These are phyloP conservation scores for Blepharisma undulans DNA, from an alignment of 169 alveolate genomes.

Conservation along the genomic window DNA sequence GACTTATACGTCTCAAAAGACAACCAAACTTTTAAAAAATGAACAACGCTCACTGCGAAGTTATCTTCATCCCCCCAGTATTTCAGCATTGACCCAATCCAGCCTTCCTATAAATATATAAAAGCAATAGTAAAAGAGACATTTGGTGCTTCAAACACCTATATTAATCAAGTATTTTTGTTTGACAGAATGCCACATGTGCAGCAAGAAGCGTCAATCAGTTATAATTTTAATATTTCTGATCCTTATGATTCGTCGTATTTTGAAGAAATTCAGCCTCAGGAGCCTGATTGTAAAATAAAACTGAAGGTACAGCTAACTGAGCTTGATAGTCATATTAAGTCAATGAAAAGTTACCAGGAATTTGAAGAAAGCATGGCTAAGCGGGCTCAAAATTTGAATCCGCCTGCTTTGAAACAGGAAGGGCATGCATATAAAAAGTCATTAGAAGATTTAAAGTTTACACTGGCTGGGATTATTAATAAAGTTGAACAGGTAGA, in stretches of 20 bases:
- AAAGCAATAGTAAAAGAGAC: slow-evolving; percentile 46
- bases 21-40: not conserved
- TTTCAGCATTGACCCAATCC: slow-evolving; percentile 22
- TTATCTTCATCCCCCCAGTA: not conserved
- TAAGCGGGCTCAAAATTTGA: not conserved
- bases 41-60: not conserved
- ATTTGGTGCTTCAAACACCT: slow-evolving; percentile 60
- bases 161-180: slow-evolving; percentile 55
- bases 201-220: not conserved
- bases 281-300: not conserved
- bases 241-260: not conserved
- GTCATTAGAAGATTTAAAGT: not conserved
- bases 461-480: not conserved
- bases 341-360: not conserved
- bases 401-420: not conserved
- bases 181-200: slow-evolving; percentile 37
- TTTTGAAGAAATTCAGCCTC: not conserved
- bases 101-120: slow-evolving; percentile 26
- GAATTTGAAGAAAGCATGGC: not conserved
- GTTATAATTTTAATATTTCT: not conserved
- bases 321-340: not conserved
- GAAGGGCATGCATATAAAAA: not conserved
- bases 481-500: not conserved
- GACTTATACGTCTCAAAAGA: slow-evolving; percentile 52
- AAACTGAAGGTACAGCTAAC: not conserved